Percentiles rank a stretch among this genome's conserved stretches.
Evolutionary conservation across 2,329 filamentous ascomycete genomes (phyloP).

Genomic region (Trichoderma brevicompactum): DNA sequence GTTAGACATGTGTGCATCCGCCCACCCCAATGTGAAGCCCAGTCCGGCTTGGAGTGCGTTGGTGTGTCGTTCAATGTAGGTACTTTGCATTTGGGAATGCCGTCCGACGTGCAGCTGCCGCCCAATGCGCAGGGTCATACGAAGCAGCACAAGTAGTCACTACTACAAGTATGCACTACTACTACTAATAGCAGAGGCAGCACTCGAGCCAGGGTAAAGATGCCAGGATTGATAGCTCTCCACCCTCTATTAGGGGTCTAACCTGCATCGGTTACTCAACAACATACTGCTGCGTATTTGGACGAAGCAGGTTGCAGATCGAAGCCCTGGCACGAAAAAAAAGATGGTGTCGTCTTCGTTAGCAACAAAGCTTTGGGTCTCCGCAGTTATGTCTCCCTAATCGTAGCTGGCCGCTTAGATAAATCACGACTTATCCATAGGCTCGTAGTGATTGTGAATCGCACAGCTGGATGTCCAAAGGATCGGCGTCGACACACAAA

Average conservation of each 20-base stretch:
- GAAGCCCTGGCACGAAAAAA: not conserved
- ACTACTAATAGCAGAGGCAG: no score
- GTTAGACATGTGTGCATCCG: slow-evolving; percentile 2
- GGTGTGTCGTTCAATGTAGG: slow-evolving; percentile 4
- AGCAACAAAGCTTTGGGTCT: not conserved
- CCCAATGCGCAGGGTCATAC: not conserved
- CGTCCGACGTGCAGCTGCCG: slow-evolving; percentile 16
- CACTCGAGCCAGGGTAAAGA: not conserved
- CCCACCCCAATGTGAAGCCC: not conserved
- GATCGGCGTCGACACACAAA: not conserved
- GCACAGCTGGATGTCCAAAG: not conserved
- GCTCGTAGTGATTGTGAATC: not conserved
- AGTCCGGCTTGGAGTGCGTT: not conserved
- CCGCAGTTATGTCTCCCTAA: not conserved
- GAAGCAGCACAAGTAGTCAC: not conserved
- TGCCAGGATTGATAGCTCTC: not conserved
- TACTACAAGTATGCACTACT: no score
- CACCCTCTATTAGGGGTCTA: slow-evolving; percentile 4
- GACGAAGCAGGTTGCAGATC: slow-evolving; percentile 5
- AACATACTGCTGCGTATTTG: not conserved
- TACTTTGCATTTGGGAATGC: slow-evolving; percentile 2
- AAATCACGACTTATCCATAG: not conserved
- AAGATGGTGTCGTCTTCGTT: slow-evolving; percentile 11
- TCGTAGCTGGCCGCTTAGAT: not conserved
- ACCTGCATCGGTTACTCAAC: slow-evolving; percentile 1